phyloP scores from a whole-genome alignment of 2,329 filamentous ascomycete genomes.

The Aspergillus ibericus region DNA sequence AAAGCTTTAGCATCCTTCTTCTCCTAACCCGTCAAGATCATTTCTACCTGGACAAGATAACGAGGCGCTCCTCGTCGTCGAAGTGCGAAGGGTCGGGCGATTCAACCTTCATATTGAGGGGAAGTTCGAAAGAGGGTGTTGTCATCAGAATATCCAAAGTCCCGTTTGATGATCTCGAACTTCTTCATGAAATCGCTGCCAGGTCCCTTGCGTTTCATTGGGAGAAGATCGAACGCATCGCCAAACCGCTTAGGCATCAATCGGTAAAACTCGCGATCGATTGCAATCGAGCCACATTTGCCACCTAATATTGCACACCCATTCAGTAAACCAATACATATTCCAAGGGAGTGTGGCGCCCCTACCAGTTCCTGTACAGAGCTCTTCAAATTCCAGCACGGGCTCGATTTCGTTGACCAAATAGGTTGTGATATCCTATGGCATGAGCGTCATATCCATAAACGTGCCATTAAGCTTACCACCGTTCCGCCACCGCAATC shows the following conservation, averaged over 20 bases:
- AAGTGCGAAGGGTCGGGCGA: not conserved
- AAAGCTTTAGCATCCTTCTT: not conserved
- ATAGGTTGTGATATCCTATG: conserved; percentile 26
- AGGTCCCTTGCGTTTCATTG: conserved; percentile 23
- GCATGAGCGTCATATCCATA: not conserved
- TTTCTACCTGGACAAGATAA: conserved; percentile 3
- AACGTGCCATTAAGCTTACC: not conserved
- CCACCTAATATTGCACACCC: conserved; percentile 21
- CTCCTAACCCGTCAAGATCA: not conserved
- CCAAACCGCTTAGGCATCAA: conserved; percentile 33
- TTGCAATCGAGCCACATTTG: conserved; percentile 35
- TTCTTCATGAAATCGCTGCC: conserved; percentile 37
- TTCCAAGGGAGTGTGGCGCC: too few relatives aligned
- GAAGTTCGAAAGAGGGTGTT: conserved; percentile 16
- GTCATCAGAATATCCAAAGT: conserved; percentile 25
- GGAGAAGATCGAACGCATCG: conserved; percentile 26
- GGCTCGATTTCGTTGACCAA: conserved; percentile 10
- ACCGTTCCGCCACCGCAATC: conserved; percentile 33
- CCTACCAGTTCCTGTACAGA: conserved; percentile 17
- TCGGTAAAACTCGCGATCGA: conserved; percentile 36
- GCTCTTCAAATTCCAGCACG: conserved; percentile 8
- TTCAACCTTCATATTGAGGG: conserved; percentile 14
- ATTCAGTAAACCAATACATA: too few relatives aligned
- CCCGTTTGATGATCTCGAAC: conserved; percentile 34
- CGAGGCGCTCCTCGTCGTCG: conserved; percentile 11